Conservation (phyloP, 495 filamentous ascomycete genomes). For the Neurospora pannonica region DNA sequence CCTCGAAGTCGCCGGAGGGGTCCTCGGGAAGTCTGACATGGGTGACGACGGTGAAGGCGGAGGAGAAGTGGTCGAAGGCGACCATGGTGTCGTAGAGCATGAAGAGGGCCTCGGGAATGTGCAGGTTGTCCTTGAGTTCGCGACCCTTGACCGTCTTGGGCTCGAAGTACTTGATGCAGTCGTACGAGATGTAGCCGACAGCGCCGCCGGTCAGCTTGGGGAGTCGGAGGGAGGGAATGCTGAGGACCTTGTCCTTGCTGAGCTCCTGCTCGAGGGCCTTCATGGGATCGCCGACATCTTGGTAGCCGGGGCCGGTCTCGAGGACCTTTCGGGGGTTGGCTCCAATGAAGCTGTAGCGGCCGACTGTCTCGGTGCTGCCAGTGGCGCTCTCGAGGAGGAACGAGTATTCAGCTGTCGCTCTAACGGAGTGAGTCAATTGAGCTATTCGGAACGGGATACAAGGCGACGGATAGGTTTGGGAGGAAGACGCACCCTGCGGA, state of each 20-base stretch:
- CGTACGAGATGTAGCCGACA: slow-evolving; percentile 93
- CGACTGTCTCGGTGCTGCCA: slow-evolving; percentile 85
- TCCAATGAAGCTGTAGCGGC: slow-evolving; percentile 90
- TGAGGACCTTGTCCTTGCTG: slow-evolving; percentile 61
- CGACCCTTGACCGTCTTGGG: slow-evolving; percentile 65
- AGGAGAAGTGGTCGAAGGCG: slow-evolving; percentile 91
- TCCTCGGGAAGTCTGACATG: slow-evolving; percentile 59
- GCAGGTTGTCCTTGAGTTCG: slow-evolving; percentile 75
- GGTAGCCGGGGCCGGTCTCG: slow-evolving; percentile 80
- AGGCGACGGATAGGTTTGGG: neutral
- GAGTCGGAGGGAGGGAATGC: slow-evolving; percentile 68
- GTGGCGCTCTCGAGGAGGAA: slow-evolving; percentile 95
- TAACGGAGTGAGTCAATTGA: slow-evolving; percentile 22
- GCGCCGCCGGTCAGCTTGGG: slow-evolving; percentile 85
- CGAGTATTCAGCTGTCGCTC: slow-evolving; percentile 59
- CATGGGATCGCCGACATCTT: slow-evolving; percentile 71
- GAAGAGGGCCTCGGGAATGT: slow-evolving; percentile 87
- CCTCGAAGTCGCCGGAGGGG: slow-evolving; percentile 26
- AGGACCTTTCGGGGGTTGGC: slow-evolving; percentile 76
- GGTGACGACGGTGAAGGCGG: slow-evolving; percentile 83
- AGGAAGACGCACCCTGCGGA: slow-evolving; percentile 17
- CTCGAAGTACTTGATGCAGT: slow-evolving; percentile 96
- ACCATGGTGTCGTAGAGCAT: slow-evolving; percentile 97
- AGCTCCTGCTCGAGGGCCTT: slow-evolving; percentile 73
- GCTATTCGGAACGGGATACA: neutral